These are phyloP conservation scores for Globisporangium orthogonon DNA, from an alignment of 352 stramenopile species.

Conservation along the genomic window DNA sequence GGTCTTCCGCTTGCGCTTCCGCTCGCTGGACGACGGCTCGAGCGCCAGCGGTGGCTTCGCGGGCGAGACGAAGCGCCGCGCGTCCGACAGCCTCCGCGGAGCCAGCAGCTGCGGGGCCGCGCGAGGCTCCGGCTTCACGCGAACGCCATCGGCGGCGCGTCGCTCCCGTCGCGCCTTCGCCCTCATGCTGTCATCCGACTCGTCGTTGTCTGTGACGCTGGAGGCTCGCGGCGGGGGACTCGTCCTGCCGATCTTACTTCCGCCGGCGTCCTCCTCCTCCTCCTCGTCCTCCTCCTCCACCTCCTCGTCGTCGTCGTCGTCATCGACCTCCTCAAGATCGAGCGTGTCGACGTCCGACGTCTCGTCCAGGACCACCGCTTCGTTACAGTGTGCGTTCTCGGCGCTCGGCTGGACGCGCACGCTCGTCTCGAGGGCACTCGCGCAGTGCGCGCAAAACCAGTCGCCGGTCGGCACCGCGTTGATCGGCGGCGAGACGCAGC, in stretches of 20 bases:
- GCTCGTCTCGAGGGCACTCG: slow-evolving; percentile 16
- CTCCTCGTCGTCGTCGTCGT: slow-evolving; percentile 17
- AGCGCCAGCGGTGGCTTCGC: slow-evolving; percentile 9
- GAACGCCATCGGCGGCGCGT: neutral
- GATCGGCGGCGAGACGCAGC: slow-evolving; percentile 61
- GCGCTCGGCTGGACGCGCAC: slow-evolving; percentile 8
- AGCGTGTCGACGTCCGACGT: slow-evolving; percentile 11
- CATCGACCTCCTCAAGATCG: slow-evolving; percentile 12
- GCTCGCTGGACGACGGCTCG: slow-evolving; percentile 17
- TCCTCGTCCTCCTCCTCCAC: slow-evolving; percentile 13
- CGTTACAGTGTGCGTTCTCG: slow-evolving; percentile 23
- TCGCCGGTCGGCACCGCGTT: slow-evolving; percentile 42
- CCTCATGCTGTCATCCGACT: slow-evolving; percentile 14
- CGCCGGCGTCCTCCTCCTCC: neutral
- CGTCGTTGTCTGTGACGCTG: slow-evolving; percentile 11
- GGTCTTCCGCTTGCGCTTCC: slow-evolving; percentile 56
- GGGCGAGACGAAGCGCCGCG: slow-evolving; percentile 1
- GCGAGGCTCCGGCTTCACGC: slow-evolving; percentile 9
- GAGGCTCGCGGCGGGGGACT: slow-evolving; percentile 3
- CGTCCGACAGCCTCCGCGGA: slow-evolving; percentile 1
- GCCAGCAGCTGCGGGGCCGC: slow-evolving; percentile 8
- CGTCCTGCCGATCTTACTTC: neutral
- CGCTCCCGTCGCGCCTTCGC: neutral
- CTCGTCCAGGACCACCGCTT: slow-evolving; percentile 12
- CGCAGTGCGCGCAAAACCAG: slow-evolving; percentile 54